Conservation (phyloP, 129 eudicot genomes). For the Flaveria bidentis region DNA sequence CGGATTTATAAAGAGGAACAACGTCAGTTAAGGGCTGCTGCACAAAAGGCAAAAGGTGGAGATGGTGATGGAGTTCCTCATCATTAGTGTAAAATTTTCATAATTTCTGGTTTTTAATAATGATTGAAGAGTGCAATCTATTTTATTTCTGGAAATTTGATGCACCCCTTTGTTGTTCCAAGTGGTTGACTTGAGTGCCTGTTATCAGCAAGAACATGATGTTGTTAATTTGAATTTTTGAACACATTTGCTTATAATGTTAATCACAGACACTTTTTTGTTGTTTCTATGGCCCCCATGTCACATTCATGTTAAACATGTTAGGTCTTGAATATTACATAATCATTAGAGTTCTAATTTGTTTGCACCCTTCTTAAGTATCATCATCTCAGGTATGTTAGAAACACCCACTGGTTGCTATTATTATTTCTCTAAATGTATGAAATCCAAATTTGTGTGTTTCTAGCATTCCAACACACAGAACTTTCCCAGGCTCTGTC, state of each 20-base stretch:
- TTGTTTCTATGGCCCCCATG: constrained; percentile 1
- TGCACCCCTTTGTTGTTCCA: constrained; percentile 40
- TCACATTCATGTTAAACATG: too few species aligned
- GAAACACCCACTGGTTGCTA: too few species aligned
- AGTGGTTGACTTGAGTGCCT: constrained; percentile 19
- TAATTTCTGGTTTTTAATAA: constrained; percentile 37
- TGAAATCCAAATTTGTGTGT: too few species aligned
- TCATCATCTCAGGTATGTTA: too few species aligned
- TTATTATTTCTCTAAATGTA: too few species aligned
- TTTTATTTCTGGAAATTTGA: constrained; percentile 25
- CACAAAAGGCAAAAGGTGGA: constrained; percentile 69
- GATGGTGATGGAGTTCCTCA: constrained; percentile 55
- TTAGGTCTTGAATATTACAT: too few species aligned
- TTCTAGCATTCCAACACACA: too few species aligned
- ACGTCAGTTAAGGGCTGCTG: constrained; percentile 90
- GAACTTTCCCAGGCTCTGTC: too few species aligned
- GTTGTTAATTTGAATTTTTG: constrained; percentile 29
- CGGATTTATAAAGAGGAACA: constrained; percentile 96
- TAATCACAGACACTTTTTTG: constrained; percentile 31
- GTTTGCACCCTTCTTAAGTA: too few species aligned
- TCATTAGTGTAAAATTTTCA: constrained; percentile 40
- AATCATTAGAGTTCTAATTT: too few species aligned
- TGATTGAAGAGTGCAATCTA: constrained; percentile 48
- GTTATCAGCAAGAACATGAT: constrained; percentile 34
- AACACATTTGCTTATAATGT: constrained; percentile 31